Evolutionary conservation across 805 yeast species (phyloP), one percentile per base, ranked within the genome.

Genomic region (Helenozyma baotianmanensis): DNA sequence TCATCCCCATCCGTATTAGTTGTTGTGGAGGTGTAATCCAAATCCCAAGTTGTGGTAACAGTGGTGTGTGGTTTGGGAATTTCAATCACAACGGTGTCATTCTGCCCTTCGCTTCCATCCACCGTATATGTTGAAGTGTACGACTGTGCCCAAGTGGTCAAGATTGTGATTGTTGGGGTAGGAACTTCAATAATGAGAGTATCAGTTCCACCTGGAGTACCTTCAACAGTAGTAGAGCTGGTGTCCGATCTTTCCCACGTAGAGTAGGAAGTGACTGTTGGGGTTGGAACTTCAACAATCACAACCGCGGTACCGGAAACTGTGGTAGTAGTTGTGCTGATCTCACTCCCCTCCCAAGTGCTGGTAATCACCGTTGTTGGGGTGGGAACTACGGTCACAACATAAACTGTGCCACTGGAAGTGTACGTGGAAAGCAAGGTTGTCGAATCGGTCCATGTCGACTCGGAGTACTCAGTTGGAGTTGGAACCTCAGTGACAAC

Each of bases 331-430:
- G 26, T 15, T 5, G 27, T 23, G n/a, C 8, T 4, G 12, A 13
- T 6, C n/a, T n/a, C n/a, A n/a, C n/a, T n/a, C n/a, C n/a, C n/a
- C n/a, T n/a, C n/a, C n/a, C n/a, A n/a, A n/a, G n/a, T n/a, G n/a
- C n/a, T n/a, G n/a, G 40, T 35, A 6, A 25, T 10, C 1, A 31
- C 32, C 8, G 32, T 38, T n/a, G 42, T 36, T 12, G 45, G 38
- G 7, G 42, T 35, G 9, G 50, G 43, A 9, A 39, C 50, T 19
- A 47, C 45, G 13, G 50, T 39, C n/a, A 40, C 27, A 8, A 36
- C 27, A 6, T 12, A n/a, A 6, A 26, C 17, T 19, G 23, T 19
- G 6, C 14, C 21, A 3, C 24, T 22, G 16, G 12, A 21, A 14
- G 30, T 27, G 12, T n/a, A n/a, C n/a, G n/a, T n/a, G n/a, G n/a